Percentiles rank a stretch among this genome's conserved stretches.
phyloP scores from a whole-genome alignment of 2,329 filamentous ascomycete genomes.

The Cytospora schulzeri region DNA sequence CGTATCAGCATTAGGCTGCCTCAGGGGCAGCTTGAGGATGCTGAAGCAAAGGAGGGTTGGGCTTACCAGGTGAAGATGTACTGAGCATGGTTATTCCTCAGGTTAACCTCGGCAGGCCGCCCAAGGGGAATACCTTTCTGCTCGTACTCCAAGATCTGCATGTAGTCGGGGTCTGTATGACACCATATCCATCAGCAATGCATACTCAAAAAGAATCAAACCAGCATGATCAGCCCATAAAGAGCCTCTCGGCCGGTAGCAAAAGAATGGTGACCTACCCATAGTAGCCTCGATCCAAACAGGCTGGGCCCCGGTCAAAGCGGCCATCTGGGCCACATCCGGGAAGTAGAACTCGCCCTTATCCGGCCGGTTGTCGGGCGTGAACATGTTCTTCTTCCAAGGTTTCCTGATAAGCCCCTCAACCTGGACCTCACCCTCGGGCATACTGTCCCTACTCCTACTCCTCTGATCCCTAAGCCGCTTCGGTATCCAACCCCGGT shows the following conservation, averaged over 20 bases:
- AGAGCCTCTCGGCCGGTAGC: not conserved
- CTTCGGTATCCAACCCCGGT: slow-evolving; percentile 89
- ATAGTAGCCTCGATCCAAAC: slow-evolving; percentile 97
- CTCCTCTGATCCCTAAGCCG: slow-evolving; percentile 66
- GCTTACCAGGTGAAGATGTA: slow-evolving; percentile 98
- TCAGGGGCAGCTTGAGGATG: not conserved
- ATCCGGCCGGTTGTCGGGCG: slow-evolving; percentile 83
- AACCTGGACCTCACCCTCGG: slow-evolving; percentile 71
- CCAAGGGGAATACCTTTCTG: slow-evolving; percentile 87
- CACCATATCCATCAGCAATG: slow-evolving; percentile 28
- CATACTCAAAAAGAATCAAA: not conserved
- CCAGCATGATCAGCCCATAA: not conserved
- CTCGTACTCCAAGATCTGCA: slow-evolving; percentile 75
- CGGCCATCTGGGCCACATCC: slow-evolving; percentile 89
- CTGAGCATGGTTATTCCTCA: slow-evolving; percentile 95
- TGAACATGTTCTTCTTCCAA: slow-evolving; percentile 98
- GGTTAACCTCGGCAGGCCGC: slow-evolving; percentile 82
- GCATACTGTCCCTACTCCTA: slow-evolving; percentile 66
- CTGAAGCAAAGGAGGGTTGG: not conserved
- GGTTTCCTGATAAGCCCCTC: slow-evolving; percentile 85
- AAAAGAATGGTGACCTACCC: slow-evolving; percentile 56
- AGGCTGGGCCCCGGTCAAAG: slow-evolving; percentile 75
- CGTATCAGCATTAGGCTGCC: slow-evolving; percentile 12
- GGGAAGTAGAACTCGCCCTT: slow-evolving; percentile 92
- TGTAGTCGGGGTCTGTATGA: slow-evolving; percentile 70